A percentile compares a stretch with the other conserved stretches of the same genome.
Evolutionary conservation across 2,329 filamentous ascomycete genomes (phyloP).

Genomic region (Rugonectria rugulosa): DNA sequence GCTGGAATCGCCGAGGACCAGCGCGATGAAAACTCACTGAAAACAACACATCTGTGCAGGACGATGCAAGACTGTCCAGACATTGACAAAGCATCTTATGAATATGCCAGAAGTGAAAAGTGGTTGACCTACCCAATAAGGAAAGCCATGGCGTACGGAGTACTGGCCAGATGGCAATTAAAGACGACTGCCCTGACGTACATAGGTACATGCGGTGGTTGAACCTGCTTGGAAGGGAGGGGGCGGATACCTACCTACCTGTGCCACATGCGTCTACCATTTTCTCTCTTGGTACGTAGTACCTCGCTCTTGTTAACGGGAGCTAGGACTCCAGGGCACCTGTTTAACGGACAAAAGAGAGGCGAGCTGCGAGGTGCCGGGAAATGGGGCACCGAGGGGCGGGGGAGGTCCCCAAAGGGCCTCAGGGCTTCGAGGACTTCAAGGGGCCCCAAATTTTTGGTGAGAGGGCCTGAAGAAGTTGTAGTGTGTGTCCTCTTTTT

Average conservation of each 20-base stretch:
- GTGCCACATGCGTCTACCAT: conserved; percentile 7
- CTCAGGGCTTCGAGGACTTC: no score
- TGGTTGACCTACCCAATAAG: no score
- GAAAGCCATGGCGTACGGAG: conserved; percentile 17
- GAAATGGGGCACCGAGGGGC: conserved; percentile 19
- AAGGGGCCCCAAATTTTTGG: conserved; percentile 10
- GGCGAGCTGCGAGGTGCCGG: conserved; percentile 18
- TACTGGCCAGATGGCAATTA: conserved; percentile 4
- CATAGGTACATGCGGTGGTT: not conserved
- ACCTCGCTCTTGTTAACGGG: no score
- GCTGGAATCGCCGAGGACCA: not conserved
- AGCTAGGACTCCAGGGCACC: not conserved
- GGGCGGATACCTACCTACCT: not conserved
- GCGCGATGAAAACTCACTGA: not conserved
- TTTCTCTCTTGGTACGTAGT: no score
- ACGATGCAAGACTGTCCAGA: no score
- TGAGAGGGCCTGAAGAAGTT: conserved; percentile 2
- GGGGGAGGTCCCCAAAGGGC: conserved; percentile 6
- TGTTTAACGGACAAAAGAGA: conserved; percentile 7
- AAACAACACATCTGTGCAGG: no score
- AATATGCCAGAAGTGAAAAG: no score
- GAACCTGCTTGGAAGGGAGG: conserved; percentile 16
- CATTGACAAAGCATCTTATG: no score
- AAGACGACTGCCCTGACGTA: not conserved
- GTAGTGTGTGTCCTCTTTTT: conserved; percentile 16